A percentile compares a stretch with the other conserved stretches of the same genome.
phyloP scores from a whole-genome alignment of 1,284 basidiomycete species.

The Meripilus lineatus region DNA sequence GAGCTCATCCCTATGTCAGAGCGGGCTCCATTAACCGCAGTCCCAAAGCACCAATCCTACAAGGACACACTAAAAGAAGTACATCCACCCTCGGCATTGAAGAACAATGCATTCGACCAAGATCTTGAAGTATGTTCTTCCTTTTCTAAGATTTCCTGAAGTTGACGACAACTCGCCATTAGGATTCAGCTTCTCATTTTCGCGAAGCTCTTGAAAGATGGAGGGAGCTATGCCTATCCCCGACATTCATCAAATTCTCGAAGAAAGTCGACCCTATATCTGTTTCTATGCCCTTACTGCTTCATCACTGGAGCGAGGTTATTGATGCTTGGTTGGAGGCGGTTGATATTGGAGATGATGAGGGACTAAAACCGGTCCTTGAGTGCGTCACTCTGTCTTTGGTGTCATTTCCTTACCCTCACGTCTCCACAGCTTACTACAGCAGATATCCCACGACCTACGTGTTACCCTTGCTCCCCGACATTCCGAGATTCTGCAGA shows the following conservation, averaged over 20 bases:
- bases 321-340: slow-evolving; percentile 56
- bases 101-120: slow-evolving; percentile 50
- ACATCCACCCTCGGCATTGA: slow-evolving; percentile 63
- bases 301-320: slow-evolving; percentile 76
- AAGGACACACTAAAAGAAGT: slow-evolving; percentile 61
- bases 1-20: slow-evolving; percentile 6
- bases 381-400: slow-evolving; percentile 46
- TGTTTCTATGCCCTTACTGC: slow-evolving; percentile 73
- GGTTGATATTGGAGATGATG: slow-evolving; percentile 56
- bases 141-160: background rate
- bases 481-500: slow-evolving; percentile 49
- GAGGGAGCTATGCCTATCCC: slow-evolving; percentile 76
- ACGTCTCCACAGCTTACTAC: slow-evolving; percentile 50
- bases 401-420: background rate
- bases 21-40: background rate
- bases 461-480: slow-evolving; percentile 62
- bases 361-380: slow-evolving; percentile 61
- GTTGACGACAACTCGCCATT: background rate
- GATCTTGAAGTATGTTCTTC: slow-evolving; percentile 50
- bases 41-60: slow-evolving; percentile 68
- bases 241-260: slow-evolving; percentile 71
- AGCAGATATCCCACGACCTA: slow-evolving; percentile 72
- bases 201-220: slow-evolving; percentile 64
- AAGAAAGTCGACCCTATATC: slow-evolving; percentile 57
- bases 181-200: slow-evolving; percentile 76